Evolutionary conservation across 1,284 basidiomycete genomes (phyloP), one percentile per base, ranked within the genome.

Genomic region (Rhodotorula mucilaginosa): DNA sequence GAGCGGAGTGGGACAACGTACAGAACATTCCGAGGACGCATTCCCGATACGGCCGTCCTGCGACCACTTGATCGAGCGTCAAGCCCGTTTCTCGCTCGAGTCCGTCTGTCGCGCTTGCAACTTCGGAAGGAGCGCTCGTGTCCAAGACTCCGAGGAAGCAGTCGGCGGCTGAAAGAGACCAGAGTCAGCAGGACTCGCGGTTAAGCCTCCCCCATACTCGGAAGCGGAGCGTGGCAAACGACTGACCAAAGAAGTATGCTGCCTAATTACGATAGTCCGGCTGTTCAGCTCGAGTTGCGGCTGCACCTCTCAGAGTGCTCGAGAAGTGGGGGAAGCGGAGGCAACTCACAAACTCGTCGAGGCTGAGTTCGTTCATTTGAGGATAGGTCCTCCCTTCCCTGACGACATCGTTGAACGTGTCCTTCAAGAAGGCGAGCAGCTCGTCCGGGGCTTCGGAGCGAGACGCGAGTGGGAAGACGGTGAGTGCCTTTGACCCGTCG

Each of bases 301-400:
- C 54, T 19, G 10, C n/a, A 21, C 13, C 19, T 16, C 18, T 7
- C 12, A 16, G 15, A 21, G 15, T 8, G 26, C 26, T 26, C 26
- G 13, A 16, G 26, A 34, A 18, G 23, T 19, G n/a, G 58, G 49
- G 16, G 31, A 44, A 10, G 19, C n/a, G 16, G 31, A 44, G 7
- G 19, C n/a, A n/a, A 66, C 71, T 58, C 65, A 76, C 74, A 58
- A 78, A 76, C 47, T 70, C 67, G 47, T 78, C 69, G 18, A 84
- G 83, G 65, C 82, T 86, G 81, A 83, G 86, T 71, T 79, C 84
- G 80, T 83, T 81, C 76, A 92, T 90, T 79, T 93, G 92, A 0
- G 93, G 92, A 80, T 95, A 95, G 7, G 92, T 92, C 75, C 84
- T 80, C 0, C 93, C 93, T 78, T 87, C 85, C 62, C 87, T 88